phyloP scores from a whole-genome alignment of 768 basidiomycete genomes.

The Lactarius akahatsu region DNA sequence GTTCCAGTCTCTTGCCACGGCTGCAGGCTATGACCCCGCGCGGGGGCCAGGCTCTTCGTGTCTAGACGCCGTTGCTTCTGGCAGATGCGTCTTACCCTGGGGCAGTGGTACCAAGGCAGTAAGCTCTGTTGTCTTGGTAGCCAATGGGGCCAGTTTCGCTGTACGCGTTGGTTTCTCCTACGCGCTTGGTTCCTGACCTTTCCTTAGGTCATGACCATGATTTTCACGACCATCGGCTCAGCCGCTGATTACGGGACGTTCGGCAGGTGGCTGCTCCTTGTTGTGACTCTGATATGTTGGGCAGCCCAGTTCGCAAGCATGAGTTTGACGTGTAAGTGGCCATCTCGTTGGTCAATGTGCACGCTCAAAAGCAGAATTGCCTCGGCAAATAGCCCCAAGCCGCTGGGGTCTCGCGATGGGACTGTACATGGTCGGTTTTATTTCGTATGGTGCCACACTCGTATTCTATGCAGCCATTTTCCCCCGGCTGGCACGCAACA shows the following conservation, averaged over 20 bases:
- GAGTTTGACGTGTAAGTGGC: constrained; percentile 59
- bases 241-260: constrained; percentile 75
- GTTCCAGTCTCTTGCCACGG: constrained; percentile 69
- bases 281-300: constrained; percentile 75
- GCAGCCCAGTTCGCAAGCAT: constrained; percentile 76
- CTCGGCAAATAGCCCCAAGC: constrained; percentile 46
- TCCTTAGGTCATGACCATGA: constrained; percentile 65
- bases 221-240: constrained; percentile 74
- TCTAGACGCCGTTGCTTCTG: constrained; percentile 52
- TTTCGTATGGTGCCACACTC: constrained; percentile 74
- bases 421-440: constrained; percentile 74
- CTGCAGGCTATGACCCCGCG: constrained; percentile 73
- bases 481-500: constrained; percentile 78
- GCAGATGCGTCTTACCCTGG: constrained; percentile 80
- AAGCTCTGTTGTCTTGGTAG: constrained; percentile 71
- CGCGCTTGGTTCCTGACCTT: neutral
- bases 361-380: neutral
- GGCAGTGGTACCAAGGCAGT: constrained; percentile 68
- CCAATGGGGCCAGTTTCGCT: constrained; percentile 75
- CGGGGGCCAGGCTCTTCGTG: constrained; percentile 73
- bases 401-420: constrained; percentile 75
- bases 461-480: constrained; percentile 80
- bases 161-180: constrained; percentile 42
- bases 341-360: neutral
- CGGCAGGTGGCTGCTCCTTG: constrained; percentile 75